phyloP scores from a whole-genome alignment of 805 yeast species.

The Candida cerambycidarum region DNA sequence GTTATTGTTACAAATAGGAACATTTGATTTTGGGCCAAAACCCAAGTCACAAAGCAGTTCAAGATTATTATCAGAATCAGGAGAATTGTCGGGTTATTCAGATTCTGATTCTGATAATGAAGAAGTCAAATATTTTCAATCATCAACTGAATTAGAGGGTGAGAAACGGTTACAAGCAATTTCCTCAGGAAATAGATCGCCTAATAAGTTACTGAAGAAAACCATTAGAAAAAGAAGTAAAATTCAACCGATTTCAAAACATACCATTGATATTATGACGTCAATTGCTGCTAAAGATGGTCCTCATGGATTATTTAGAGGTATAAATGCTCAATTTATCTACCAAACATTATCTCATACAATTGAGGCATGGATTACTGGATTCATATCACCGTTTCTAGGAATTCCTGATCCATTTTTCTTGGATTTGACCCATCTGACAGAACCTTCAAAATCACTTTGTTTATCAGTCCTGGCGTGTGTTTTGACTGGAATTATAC shows the following conservation, averaged over 20 bases:
- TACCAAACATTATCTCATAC: slow-evolving; percentile 73
- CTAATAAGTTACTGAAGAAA: slow-evolving; percentile 8
- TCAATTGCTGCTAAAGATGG: slow-evolving; percentile 69
- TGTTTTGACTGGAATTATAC: slow-evolving; percentile 64
- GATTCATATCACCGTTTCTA: slow-evolving; percentile 75
- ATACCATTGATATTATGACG: slow-evolving; percentile 64
- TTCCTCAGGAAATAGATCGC: slow-evolving; percentile 6
- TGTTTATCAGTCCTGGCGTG: slow-evolving; percentile 69
- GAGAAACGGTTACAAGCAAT: slow-evolving; percentile 3
- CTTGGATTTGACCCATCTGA: slow-evolving; percentile 76
- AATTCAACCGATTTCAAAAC: slow-evolving; percentile 59
- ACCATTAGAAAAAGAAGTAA: slow-evolving; percentile 18
- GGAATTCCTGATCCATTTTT: slow-evolving; percentile 88
- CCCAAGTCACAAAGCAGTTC: slow-evolving; percentile 5
- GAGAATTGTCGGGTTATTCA: slow-evolving; percentile 9
- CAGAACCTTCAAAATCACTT: slow-evolving; percentile 70
- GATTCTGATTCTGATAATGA: slow-evolving; percentile 20
- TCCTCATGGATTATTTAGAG: slow-evolving; percentile 68
- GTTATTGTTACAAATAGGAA: slow-evolving; percentile 77
- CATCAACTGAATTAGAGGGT: slow-evolving; percentile 5
- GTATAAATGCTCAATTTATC: slow-evolving; percentile 76
- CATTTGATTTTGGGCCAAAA: slow-evolving; percentile 38
- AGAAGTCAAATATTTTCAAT: slow-evolving; percentile 40
- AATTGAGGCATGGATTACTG: slow-evolving; percentile 89
- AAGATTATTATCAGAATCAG: slow-evolving; percentile 18